phyloP scores from a whole-genome alignment of 2,329 filamentous ascomycete species.

The Falciphora oryzae region DNA sequence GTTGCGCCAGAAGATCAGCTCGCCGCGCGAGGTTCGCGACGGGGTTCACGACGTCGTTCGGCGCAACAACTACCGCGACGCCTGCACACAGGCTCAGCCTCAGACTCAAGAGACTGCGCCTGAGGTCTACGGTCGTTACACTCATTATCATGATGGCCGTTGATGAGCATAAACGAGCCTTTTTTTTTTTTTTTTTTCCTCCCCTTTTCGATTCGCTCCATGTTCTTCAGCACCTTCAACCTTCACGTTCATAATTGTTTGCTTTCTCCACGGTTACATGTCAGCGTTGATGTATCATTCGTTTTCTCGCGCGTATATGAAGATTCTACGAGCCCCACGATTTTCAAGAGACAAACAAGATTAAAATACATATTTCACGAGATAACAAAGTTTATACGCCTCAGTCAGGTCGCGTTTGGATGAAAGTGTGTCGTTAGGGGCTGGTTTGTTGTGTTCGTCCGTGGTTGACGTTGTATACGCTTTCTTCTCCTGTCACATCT shows the following conservation, averaged over 20 bases:
- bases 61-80: conserved; percentile 30
- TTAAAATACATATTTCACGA: not conserved
- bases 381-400: not conserved
- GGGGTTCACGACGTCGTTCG: conserved; percentile 53
- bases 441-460: too few relatives aligned
- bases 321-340: not conserved
- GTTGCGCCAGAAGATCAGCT: conserved; percentile 55
- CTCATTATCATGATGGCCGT: not conserved
- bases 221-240: conserved; percentile 2
- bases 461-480: not conserved
- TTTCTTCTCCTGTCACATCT: not conserved
- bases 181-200: not conserved
- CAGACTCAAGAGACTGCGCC: not conserved
- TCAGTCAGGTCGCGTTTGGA: too few relatives aligned
- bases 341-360: not conserved
- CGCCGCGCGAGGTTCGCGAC: conserved; percentile 51
- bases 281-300: not conserved
- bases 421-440: too few relatives aligned
- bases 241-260: not conserved
- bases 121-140: not conserved
- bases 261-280: conserved; percentile 3
- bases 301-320: not conserved
- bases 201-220: conserved; percentile 7
- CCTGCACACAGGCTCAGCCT: conserved; percentile 18
- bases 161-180: not conserved